phyloP scores from a whole-genome alignment of 345 rosid genomes.

The Citropsis articulata region DNA sequence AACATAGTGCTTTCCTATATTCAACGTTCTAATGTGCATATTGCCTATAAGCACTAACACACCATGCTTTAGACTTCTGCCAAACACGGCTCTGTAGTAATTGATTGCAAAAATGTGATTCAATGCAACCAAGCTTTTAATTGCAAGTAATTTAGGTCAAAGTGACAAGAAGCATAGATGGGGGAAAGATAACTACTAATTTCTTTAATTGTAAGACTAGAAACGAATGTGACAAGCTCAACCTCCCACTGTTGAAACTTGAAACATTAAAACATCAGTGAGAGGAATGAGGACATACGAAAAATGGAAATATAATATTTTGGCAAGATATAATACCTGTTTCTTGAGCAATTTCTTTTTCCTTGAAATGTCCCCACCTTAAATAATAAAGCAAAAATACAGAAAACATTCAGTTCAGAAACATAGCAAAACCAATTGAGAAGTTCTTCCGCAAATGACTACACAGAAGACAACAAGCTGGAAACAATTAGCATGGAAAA shows the following conservation, averaged over 20 bases:
- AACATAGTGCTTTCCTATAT: not conserved
- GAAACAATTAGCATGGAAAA: not conserved
- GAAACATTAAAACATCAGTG: too few relatives aligned
- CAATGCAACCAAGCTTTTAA: not conserved
- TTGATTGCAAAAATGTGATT: too few relatives aligned
- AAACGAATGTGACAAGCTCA: not conserved
- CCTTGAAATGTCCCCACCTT: conserved; percentile 95
- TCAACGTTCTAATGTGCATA: not conserved
- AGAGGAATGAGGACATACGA: not conserved
- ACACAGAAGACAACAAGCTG: not conserved
- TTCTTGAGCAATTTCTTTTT: conserved; percentile 96
- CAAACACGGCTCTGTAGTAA: not conserved
- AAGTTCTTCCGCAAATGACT: not conserved
- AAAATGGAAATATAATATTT: not conserved
- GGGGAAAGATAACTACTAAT: not conserved
- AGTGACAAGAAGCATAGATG: not conserved
- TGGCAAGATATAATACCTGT: conserved; percentile 49
- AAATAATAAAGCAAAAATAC: conserved; percentile 13
- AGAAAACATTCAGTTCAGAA: conserved; percentile 6
- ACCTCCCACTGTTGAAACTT: not conserved
- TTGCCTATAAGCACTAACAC: not conserved
- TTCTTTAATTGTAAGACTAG: not conserved
- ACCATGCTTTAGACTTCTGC: not conserved
- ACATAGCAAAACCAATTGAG: not conserved
- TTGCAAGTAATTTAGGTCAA: not conserved